Evolutionary conservation across 73 alveolate genomes (phyloP).

Genomic region (Symbiodinium natans): DNA sequence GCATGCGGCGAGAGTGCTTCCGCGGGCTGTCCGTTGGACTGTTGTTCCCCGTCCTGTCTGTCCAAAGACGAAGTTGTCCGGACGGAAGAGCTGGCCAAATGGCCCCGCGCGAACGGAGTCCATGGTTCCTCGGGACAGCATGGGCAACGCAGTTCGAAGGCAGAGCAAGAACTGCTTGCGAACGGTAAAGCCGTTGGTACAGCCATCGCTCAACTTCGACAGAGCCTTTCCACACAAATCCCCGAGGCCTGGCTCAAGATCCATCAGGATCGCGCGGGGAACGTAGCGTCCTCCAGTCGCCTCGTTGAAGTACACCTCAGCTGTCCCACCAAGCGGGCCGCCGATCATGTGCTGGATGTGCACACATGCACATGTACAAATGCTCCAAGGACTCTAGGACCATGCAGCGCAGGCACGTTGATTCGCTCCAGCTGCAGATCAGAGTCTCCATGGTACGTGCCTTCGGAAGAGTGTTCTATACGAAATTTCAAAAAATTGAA

Average conservation of each 20-base stretch:
- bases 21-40: no score
- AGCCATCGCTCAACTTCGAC: no score
- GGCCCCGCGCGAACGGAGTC: conserved; percentile 99
- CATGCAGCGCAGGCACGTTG: background rate
- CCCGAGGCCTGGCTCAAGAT: conserved; percentile 96
- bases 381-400: no score
- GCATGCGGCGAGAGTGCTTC: no score
- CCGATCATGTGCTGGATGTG: no score
- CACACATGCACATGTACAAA: background rate
- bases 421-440: conserved; percentile 95
- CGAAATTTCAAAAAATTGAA: no score
- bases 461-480: no score
- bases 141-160: no score
- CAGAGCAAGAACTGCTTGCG: no score
- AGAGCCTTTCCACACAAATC: no score
- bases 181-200: no score
- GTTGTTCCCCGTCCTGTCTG: conserved; percentile 97
- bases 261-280: conserved; percentile 98
- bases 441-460: conserved; percentile 95
- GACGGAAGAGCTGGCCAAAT: conserved; percentile 99
- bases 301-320: conserved; percentile 96
- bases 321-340: conserved; percentile 60
- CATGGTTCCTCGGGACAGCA: conserved; percentile 97
- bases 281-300: conserved; percentile 98
- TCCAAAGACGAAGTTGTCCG: conserved; percentile 99